Conservation (phyloP, 1,284 basidiomycete species). For the Microbotryum scabiosae region DNA sequence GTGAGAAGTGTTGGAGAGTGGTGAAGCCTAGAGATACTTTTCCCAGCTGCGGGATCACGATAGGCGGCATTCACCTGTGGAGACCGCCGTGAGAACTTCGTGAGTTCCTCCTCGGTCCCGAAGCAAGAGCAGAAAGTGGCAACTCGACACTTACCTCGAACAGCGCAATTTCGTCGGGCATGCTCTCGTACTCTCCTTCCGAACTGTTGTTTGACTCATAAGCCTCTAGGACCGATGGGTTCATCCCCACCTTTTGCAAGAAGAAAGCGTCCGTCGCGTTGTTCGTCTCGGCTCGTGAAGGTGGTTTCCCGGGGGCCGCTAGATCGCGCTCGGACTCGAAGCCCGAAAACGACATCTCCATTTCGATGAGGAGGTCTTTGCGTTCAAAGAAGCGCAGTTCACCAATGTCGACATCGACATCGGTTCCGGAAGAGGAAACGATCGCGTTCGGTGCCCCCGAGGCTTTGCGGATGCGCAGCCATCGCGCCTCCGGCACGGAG, state of each 20-base stretch:
- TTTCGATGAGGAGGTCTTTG: constrained; percentile 87
- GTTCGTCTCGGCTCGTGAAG: constrained; percentile 4
- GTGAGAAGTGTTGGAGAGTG: constrained; percentile 81
- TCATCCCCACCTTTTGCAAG: constrained; percentile 29
- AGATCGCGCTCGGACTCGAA: constrained; percentile 4
- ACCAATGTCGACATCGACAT: constrained; percentile 90
- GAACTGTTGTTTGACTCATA: constrained; percentile 18
- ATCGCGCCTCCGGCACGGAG: constrained; percentile 73
- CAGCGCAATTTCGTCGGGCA: constrained; percentile 80
- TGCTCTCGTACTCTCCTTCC: constrained; percentile 41
- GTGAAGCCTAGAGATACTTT: constrained; percentile 65
- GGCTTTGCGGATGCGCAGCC: constrained; percentile 75
- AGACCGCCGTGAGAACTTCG: constrained; percentile 51
- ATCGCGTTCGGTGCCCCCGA: constrained; percentile 74
- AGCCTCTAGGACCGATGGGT: constrained; percentile 54
- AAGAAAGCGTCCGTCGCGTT: constrained; percentile 36
- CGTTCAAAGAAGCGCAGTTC: constrained; percentile 84
- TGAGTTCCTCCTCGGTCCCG: constrained; percentile 55
- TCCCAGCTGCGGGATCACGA: constrained; percentile 72
- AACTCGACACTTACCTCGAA: constrained; percentile 22
- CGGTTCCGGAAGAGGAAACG: constrained; percentile 73
- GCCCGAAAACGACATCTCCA: constrained; percentile 56
- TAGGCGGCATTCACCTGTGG: constrained; percentile 70
- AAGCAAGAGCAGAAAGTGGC: neutral
- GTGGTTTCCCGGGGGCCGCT: neutral